Conservation (phyloP, 768 basidiomycete genomes). For the Psilocybe sp. region DNA sequence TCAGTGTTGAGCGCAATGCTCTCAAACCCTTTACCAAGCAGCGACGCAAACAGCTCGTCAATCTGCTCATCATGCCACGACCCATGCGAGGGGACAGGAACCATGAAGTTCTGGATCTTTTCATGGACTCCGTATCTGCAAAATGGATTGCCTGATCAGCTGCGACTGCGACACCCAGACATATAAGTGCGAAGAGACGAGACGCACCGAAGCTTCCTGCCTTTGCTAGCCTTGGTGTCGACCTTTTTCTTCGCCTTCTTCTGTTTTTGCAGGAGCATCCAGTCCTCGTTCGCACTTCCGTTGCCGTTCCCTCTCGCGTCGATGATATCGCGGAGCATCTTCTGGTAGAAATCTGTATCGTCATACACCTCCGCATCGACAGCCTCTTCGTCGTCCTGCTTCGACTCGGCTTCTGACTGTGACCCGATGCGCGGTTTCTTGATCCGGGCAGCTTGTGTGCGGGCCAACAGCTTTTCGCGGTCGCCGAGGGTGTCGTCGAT, state of each 20-base stretch:
- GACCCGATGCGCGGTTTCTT: constrained; percentile 44
- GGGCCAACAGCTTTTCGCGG: constrained; percentile 52
- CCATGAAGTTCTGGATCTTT: constrained; percentile 96
- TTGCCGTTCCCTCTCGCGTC: constrained; percentile 53
- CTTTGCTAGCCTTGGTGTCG: constrained; percentile 96
- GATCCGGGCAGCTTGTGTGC: constrained; percentile 58
- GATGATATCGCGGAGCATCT: constrained; percentile 88
- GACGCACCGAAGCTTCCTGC: constrained; percentile 80
- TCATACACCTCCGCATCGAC: constrained; percentile 63
- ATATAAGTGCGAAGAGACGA: constrained; percentile 5
- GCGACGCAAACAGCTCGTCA: constrained; percentile 88
- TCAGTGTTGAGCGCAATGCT: constrained; percentile 25
- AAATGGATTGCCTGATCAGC: not conserved
- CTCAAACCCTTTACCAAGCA: constrained; percentile 77
- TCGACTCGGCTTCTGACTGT: constrained; percentile 20
- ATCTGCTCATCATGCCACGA: constrained; percentile 96
- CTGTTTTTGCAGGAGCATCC: constrained; percentile 63
- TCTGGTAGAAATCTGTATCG: constrained; percentile 92
- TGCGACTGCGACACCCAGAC: not conserved
- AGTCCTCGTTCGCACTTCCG: constrained; percentile 42
- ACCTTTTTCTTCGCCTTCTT: constrained; percentile 81
- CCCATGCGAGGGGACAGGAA: constrained; percentile 67
- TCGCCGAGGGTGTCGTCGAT: constrained; percentile 73
- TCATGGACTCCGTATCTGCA: constrained; percentile 89
- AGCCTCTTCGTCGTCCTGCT: constrained; percentile 30